These are phyloP conservation scores for Lentinula raphanica DNA, from an alignment of 768 basidiomycete species.

Conservation along the genomic window DNA sequence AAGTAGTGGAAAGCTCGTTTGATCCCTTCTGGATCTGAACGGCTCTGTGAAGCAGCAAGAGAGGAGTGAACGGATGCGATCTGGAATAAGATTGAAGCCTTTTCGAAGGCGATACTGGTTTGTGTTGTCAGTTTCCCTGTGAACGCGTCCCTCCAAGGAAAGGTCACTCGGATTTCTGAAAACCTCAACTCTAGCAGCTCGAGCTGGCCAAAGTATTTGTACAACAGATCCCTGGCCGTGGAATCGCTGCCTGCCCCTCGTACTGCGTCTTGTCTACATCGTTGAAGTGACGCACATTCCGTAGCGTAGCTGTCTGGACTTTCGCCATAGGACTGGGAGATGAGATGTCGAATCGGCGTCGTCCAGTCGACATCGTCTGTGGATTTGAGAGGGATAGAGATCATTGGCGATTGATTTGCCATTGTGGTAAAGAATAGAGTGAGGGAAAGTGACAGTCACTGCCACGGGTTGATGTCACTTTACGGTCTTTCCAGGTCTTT, in stretches of 20 bases:
- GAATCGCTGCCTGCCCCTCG: slow-evolving; percentile 93
- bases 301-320: slow-evolving; percentile 81
- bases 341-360: slow-evolving; percentile 75
- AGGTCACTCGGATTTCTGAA: slow-evolving; percentile 92
- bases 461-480: slow-evolving; percentile 2
- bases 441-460: background rate
- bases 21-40: slow-evolving; percentile 85
- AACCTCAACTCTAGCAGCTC: slow-evolving; percentile 96
- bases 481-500: background rate
- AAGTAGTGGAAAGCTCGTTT: slow-evolving; percentile 94
- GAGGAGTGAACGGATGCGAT: slow-evolving; percentile 92
- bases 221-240: slow-evolving; percentile 92
- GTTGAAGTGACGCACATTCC: slow-evolving; percentile 80
- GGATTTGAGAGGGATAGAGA: slow-evolving; percentile 89
- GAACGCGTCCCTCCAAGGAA: slow-evolving; percentile 97
- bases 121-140: slow-evolving; percentile 91
- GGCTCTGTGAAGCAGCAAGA: slow-evolving; percentile 79
- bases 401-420: slow-evolving; percentile 82
- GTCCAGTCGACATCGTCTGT: slow-evolving; percentile 98
- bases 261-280: slow-evolving; percentile 94
- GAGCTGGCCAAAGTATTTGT: slow-evolving; percentile 99
- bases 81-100: slow-evolving; percentile 95
- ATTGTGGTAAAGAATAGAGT: slow-evolving; percentile 26
- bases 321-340: slow-evolving; percentile 91
- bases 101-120: slow-evolving; percentile 96